phyloP scores from a whole-genome alignment of 164 flowering plant genomes.

The Sedum album region DNA sequence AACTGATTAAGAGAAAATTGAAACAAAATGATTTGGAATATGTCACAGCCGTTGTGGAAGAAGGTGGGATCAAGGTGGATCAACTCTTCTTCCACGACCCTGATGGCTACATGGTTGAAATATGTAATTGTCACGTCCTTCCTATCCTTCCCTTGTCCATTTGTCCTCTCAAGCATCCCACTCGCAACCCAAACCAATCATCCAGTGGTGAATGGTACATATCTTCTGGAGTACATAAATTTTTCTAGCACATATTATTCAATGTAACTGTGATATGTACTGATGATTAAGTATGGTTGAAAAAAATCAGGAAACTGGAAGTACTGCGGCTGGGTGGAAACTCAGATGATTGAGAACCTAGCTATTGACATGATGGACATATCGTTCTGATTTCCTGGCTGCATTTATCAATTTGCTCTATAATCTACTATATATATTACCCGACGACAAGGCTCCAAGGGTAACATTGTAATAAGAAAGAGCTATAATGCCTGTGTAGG shows the following conservation, averaged over 20 bases:
- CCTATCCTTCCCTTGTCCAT: conserved; percentile 23
- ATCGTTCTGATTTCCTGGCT: conserved; percentile 17
- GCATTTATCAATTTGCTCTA: neutral
- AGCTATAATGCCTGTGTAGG: neutral
- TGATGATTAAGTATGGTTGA: neutral
- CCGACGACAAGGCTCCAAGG: neutral
- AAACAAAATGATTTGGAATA: conserved; percentile 20
- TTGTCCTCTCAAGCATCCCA: conserved; percentile 17
- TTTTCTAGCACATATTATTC: neutral
- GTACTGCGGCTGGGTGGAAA: conserved; percentile 17
- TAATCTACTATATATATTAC: neutral
- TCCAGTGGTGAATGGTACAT: neutral
- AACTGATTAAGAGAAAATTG: conserved; percentile 15
- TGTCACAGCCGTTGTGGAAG: conserved; percentile 29
- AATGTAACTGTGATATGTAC: neutral
- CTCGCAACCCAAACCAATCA: neutral
- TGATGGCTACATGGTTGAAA: conserved; percentile 38
- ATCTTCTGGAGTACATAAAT: neutral
- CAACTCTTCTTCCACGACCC: conserved; percentile 44
- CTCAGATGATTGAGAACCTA: conserved; percentile 31
- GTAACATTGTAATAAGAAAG: neutral
- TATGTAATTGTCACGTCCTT: conserved; percentile 34
- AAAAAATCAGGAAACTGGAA: neutral
- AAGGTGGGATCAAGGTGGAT: conserved; percentile 26
- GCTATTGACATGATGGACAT: conserved; percentile 26